Evolutionary conservation across 345 rosid genomes (phyloP).

Genomic region (Isatis tinctoria): DNA sequence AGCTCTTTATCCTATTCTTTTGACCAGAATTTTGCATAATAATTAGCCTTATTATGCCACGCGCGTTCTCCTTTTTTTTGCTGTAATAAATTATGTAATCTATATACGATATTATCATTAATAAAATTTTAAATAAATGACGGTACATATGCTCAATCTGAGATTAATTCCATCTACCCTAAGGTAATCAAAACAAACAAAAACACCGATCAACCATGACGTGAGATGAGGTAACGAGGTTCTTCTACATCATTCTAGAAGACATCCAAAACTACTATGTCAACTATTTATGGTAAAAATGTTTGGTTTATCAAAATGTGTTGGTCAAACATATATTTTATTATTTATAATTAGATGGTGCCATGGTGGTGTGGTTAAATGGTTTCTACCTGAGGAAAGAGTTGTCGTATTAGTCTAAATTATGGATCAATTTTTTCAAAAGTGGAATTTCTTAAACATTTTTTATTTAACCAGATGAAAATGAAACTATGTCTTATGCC

Average conservation of each 20-base stretch:
- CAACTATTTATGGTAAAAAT: neutral
- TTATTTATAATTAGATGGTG: no score
- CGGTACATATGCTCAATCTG: neutral
- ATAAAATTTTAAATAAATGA: neutral
- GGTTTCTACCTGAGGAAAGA: no score
- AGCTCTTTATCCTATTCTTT: slow-evolving; percentile 11
- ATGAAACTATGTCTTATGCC: no score
- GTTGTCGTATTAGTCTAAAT: no score
- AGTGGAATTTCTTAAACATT: no score
- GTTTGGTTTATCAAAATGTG: neutral
- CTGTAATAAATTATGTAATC: neutral
- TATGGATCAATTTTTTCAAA: no score
- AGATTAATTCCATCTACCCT: neutral
- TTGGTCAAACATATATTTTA: no score
- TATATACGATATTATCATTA: neutral
- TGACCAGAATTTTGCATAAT: slow-evolving; percentile 6
- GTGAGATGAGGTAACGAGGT: neutral
- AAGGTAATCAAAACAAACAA: neutral
- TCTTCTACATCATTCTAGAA: slow-evolving; percentile 13
- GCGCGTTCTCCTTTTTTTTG: neutral
- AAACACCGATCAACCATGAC: slow-evolving; percentile 1
- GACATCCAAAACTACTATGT: neutral
- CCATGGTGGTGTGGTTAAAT: no score
- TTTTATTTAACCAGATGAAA: no score
- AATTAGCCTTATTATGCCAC: slow-evolving; percentile 2